phyloP scores from a whole-genome alignment of 164 flowering plant genomes.

The Malania oleifera region DNA sequence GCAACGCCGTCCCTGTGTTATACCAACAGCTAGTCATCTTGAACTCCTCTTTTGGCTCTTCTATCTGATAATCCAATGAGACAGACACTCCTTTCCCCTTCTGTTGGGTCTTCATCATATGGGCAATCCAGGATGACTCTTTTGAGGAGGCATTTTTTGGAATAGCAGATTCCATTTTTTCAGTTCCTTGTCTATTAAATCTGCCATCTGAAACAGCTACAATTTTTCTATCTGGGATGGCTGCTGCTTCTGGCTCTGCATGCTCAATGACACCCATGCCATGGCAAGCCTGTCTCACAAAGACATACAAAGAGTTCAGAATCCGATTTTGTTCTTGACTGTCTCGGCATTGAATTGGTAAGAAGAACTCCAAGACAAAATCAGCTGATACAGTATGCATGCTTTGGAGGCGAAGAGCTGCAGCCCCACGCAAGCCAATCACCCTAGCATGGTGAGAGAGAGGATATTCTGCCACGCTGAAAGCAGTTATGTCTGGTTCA shows the following conservation, averaged over 20 bases:
- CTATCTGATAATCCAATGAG: constrained; percentile 25
- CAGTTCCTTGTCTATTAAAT: constrained; percentile 6
- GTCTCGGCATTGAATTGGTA: constrained; percentile 31
- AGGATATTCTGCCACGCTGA: too few species aligned
- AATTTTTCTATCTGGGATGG: constrained; percentile 12
- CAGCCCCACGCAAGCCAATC: too few species aligned
- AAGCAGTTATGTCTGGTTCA: too few species aligned
- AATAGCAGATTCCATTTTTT: constrained; percentile 1
- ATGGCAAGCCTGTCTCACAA: constrained; percentile 42
- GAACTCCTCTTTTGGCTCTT: constrained; percentile 35
- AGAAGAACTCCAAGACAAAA: too few species aligned
- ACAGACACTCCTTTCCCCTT: constrained; percentile 34
- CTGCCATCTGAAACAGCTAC: constrained; percentile 10
- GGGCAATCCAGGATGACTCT: constrained; percentile 32
- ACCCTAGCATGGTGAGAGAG: too few species aligned
- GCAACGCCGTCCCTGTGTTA: constrained; percentile 13
- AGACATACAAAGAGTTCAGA: constrained; percentile 39
- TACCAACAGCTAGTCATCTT: constrained; percentile 36
- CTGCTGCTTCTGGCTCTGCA: constrained; percentile 28
- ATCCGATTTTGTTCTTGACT: constrained; percentile 30
- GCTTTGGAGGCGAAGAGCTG: too few species aligned
- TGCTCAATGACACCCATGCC: constrained; percentile 42
- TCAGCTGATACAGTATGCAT: too few species aligned
- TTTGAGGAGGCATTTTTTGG: constrained; percentile 7
- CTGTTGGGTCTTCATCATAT: constrained; percentile 28